A percentile compares a stretch with the other conserved stretches of the same genome.
Evolutionary conservation across 1,139 yeast genomes (phyloP).

Genomic region (Taphrina flavorubra): DNA sequence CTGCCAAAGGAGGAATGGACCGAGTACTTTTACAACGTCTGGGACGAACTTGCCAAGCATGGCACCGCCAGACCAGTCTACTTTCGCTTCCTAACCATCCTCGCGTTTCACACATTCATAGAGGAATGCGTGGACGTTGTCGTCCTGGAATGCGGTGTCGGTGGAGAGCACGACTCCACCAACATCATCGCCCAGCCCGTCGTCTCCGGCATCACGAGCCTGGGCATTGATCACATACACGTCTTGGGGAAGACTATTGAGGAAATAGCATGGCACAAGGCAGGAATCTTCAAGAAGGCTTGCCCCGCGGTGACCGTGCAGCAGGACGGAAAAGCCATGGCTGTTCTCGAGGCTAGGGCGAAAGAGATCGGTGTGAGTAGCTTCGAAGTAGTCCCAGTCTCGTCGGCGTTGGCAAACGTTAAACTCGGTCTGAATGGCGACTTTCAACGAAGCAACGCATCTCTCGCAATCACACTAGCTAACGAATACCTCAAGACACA

Average conservation of each 20-base stretch:
- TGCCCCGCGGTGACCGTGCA: conserved; percentile 71
- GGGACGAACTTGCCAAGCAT: conserved; percentile 76
- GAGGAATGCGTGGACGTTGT: conserved; percentile 90
- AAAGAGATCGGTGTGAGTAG: conserved; percentile 60
- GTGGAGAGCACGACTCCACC: conserved; percentile 96
- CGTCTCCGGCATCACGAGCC: conserved; percentile 80
- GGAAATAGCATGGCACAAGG: conserved; percentile 94
- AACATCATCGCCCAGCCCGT: conserved; percentile 81
- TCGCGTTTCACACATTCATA: conserved; percentile 88
- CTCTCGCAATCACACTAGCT: conserved; percentile 80
- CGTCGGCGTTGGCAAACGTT: conserved; percentile 58
- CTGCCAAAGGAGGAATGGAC: conserved; percentile 69
- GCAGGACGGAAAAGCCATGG: conserved; percentile 60
- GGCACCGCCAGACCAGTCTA: conserved; percentile 76
- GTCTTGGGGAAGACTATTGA: conserved; percentile 88
- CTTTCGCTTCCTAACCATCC: conserved; percentile 83
- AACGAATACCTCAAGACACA: conserved; percentile 63
- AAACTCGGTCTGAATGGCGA: conserved; percentile 83
- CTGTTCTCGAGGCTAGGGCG: conserved; percentile 66
- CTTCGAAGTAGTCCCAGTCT: conserved; percentile 12
- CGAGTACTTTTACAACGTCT: conserved; percentile 87
- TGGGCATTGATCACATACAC: conserved; percentile 91
- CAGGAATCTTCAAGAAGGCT: conserved; percentile 81
- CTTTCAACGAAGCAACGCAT: conserved; percentile 84
- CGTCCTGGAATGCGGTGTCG: conserved; percentile 96